Conservation (phyloP, 2,329 filamentous ascomycete species). For the Botrytis deweyae region DNA sequence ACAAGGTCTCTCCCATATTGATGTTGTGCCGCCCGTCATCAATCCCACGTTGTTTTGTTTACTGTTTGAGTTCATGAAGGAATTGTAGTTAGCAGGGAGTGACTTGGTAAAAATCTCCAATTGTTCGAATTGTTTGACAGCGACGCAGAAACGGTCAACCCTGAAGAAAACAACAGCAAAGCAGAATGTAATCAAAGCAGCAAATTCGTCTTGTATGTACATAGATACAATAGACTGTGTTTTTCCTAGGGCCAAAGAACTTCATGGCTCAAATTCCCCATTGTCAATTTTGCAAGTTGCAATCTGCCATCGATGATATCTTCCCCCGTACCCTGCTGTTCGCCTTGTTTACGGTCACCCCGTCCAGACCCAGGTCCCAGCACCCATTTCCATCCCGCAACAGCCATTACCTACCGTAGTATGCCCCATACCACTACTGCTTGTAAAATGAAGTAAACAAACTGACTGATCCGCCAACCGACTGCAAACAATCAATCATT, state of each 20-base stretch:
- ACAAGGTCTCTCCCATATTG: neutral
- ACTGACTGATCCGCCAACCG: neutral
- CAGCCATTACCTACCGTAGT: conserved; percentile 10
- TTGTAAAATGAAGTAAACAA: conserved; percentile 20
- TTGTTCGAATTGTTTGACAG: conserved; percentile 9
- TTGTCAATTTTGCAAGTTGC: neutral
- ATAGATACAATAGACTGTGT: neutral
- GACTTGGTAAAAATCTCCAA: neutral
- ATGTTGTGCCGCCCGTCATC: neutral
- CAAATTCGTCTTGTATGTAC: neutral
- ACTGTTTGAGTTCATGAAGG: conserved; percentile 11
- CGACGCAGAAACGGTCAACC: neutral
- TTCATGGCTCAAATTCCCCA: neutral
- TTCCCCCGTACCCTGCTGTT: conserved; percentile 5
- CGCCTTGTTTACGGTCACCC: conserved; percentile 14
- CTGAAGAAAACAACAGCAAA: conserved; percentile 3
- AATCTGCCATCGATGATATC: neutral
- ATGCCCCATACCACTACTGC: conserved; percentile 17
- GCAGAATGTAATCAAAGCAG: neutral
- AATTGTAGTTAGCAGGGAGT: neutral
- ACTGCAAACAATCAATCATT: neutral
- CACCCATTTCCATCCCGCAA: conserved; percentile 15
- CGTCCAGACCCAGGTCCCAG: conserved; percentile 5
- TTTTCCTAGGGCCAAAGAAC: neutral
- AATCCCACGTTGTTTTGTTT: conserved; percentile 13